Base-by-base conservation (phyloP, 352 stramenopile species). In the Thalassiosira mediterranea region DNA sequence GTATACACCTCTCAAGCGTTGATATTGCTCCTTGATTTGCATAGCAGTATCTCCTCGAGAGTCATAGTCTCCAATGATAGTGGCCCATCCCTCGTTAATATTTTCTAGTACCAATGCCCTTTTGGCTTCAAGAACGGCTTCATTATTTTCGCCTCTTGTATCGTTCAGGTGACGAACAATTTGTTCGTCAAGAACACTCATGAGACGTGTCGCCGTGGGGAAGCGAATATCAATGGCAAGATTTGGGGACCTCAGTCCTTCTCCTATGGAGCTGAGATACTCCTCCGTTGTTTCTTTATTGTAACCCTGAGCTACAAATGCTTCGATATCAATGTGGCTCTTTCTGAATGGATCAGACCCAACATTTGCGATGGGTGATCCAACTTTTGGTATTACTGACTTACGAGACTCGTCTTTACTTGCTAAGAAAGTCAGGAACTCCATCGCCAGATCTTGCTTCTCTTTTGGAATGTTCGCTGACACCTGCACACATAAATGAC, bases 351-450 rank as follows among this genome's bases (percentile, higher is more conserved):
- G 74, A 61, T 83, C 74, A 17, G 26, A 34, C 10, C 51, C 51
- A 46, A 19, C 29, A 8, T 3, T 11, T 5, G 51, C 25, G 17
- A 25, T n/a, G 46, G 59, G 26, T 15, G 31, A 51, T 58, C 23
- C 21, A 13, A 59, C 40, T 46, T 83, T 75, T 15, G 72, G 78
- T 23, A 86, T 38, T 1, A 78, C 46, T 46, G 80, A 56, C 15
- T 49, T 8, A 38, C 68, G 21, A 5, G 68, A 73, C 52, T 73
- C 46, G 13, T 23, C 28, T 23, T 19, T 28, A 25, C 66, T 77
- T 5, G 72, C 71, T 21, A 72, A 8, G 40, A 66, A 83, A 1
- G 62, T 34, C n/a, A 86, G 68, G 17, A 86, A 86, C 26, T 83
- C 72, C 28, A 68, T 73, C 10, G 53, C 46, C 4, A 58, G 70